These are phyloP conservation scores for Suillus plorans DNA, from an alignment of 768 basidiomycete genomes.

Conservation along the genomic window DNA sequence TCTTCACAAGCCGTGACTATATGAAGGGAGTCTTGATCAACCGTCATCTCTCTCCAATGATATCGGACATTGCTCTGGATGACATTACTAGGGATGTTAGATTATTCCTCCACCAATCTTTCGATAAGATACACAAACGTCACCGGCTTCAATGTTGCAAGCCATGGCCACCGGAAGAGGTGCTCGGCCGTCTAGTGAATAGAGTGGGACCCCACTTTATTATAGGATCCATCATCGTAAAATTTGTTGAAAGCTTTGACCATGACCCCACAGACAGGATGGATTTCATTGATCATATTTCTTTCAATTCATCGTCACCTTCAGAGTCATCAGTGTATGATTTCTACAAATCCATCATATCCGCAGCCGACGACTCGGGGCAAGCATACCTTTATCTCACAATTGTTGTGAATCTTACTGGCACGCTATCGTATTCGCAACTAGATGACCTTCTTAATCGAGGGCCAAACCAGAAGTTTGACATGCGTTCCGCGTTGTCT, in stretches of 20 bases:
- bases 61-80: neutral
- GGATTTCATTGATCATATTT: neutral
- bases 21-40: neutral
- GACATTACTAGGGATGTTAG: accelerated
- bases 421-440: neutral
- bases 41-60: neutral
- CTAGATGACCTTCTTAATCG: neutral
- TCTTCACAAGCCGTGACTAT: neutral
- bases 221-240: neutral
- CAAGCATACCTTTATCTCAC: neutral
- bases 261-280: neutral
- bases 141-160: neutral
- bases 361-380: neutral
- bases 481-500: neutral
- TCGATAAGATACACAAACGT: neutral
- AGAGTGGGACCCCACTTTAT: neutral
- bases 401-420: neutral
- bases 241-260: neutral
- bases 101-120: neutral
- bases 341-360: neutral
- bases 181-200: neutral
- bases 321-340: neutral
- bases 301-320: neutral
- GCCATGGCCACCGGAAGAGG: neutral
- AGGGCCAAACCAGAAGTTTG: neutral